Evolutionary conservation across 805 yeast genomes (phyloP).

Genomic region (Metschnikowia santaceciliae): DNA sequence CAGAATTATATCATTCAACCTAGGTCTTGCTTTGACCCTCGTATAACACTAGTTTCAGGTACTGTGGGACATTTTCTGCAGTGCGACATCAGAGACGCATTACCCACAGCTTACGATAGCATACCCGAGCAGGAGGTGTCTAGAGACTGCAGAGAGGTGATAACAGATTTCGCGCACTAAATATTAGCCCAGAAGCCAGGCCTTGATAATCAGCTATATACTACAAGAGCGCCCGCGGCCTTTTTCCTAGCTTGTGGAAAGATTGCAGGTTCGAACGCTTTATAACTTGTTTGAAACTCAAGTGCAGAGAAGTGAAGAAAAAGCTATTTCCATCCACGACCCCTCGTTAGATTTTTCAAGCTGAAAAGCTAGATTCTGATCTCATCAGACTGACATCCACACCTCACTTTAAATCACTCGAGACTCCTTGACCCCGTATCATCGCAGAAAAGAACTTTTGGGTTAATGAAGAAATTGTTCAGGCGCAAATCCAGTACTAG

Average conservation of each 20-base stretch:
- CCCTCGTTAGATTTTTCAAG: background rate
- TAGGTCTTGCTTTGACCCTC: too few species aligned
- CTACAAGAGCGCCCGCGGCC: background rate
- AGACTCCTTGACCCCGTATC: background rate
- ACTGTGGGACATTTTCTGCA: background rate
- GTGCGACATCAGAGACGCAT: background rate
- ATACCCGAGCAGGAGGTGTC: background rate
- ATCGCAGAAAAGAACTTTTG: background rate
- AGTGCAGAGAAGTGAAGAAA: background rate
- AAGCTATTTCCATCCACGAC: background rate
- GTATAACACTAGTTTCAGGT: background rate
- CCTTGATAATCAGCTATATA: background rate
- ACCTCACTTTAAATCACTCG: background rate
- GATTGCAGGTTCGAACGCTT: background rate
- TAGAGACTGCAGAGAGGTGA: background rate
- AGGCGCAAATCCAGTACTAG: slow-evolving; percentile 8
- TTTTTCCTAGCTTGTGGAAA: background rate
- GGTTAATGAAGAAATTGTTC: slow-evolving; percentile 4
- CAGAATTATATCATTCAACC: too few species aligned
- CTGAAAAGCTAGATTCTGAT: background rate
- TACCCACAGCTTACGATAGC: background rate
- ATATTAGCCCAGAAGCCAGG: background rate
- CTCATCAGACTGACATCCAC: background rate
- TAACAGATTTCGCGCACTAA: background rate
- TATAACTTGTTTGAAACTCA: too few species aligned